Evolutionary conservation across 768 basidiomycete species (phyloP), one percentile per base, ranked within the genome.

Genomic region (Podaxis pistillaris): DNA sequence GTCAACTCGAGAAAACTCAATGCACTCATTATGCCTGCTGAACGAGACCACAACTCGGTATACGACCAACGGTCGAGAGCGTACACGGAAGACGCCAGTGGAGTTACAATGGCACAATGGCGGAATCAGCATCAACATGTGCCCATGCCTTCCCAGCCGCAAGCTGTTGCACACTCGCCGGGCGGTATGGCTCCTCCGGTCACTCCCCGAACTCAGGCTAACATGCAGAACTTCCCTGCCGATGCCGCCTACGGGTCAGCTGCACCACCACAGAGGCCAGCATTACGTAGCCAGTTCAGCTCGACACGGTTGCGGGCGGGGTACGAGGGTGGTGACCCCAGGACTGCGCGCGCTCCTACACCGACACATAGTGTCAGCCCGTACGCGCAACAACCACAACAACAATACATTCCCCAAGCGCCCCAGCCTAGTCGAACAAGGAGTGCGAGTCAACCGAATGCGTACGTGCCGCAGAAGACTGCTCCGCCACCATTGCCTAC

Each of bases 381-480:
- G 44, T 63, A 58, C 49, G 57, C 65, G 51, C 64, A 44, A 26
- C 58, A 62, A 19, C 19, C 53, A 3, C 52, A 62, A 37, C 61
- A 56, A n/a, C 61, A 56, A 50, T 56, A 52, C 37, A 52, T 69
- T 24, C 56, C 70, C 22, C 65, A 72, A 65, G 61, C 74, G 66
- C 76, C 76, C 3, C 74, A 80, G 8, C 70, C 76, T 47, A 83
- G 67, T 66, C 85, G 91, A 58, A 88, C 87, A 28, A 82, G 91
- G 58, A 93, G 90, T 68, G 85, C 85, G n/a, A 93, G 91, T 72
- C 90, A 92, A 68, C 91, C 91, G 1, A 85, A 75, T 46, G 85
- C 86, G 28, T 92, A 91, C 67, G 74, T 86, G 13, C 87, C 89
- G 4, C 85, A 85, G 22, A 81, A 81, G 64, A 69, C 77, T 15